These are phyloP conservation scores for Ambrosia artemisiifolia DNA, from an alignment of 129 eudicot species.

Conservation along the genomic window DNA sequence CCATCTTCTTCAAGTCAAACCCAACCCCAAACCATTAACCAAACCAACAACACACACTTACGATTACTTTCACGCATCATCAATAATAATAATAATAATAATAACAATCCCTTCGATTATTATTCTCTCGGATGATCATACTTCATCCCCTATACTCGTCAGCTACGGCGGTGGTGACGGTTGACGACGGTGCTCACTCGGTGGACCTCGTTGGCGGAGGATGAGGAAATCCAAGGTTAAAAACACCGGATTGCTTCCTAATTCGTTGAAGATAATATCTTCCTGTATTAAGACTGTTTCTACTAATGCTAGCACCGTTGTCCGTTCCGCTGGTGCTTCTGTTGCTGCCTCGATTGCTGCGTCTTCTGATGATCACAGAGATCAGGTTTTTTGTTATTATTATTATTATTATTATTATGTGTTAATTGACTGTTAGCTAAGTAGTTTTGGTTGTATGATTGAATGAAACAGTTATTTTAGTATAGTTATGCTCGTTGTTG, in stretches of 20 bases:
- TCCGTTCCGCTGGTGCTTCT: slow-evolving; percentile 64
- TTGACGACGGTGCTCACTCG: slow-evolving; percentile 38
- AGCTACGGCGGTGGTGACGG: slow-evolving; percentile 55
- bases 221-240: slow-evolving; percentile 57
- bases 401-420: neutral
- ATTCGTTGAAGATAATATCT: slow-evolving; percentile 57
- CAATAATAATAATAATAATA: neutral
- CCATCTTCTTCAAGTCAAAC: slow-evolving; percentile 13
- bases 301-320: slow-evolving; percentile 71
- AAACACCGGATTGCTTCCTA: slow-evolving; percentile 53
- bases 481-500: slow-evolving; percentile 17
- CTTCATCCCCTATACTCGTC: slow-evolving; percentile 37
- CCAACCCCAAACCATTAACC: slow-evolving; percentile 18
- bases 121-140: slow-evolving; percentile 54
- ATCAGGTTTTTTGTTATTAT: slow-evolving; percentile 34
- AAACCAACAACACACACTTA: slow-evolving; percentile 25
- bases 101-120: neutral
- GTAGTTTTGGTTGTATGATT: slow-evolving; percentile 7
- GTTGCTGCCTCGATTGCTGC: slow-evolving; percentile 57
- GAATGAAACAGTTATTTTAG: slow-evolving; percentile 4
- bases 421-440: slow-evolving; percentile 6
- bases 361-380: slow-evolving; percentile 56
- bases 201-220: slow-evolving; percentile 30
- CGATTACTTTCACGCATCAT: slow-evolving; percentile 34
- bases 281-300: slow-evolving; percentile 74